phyloP scores from a whole-genome alignment of 805 yeast species.

The Starmerella etchellsii region DNA sequence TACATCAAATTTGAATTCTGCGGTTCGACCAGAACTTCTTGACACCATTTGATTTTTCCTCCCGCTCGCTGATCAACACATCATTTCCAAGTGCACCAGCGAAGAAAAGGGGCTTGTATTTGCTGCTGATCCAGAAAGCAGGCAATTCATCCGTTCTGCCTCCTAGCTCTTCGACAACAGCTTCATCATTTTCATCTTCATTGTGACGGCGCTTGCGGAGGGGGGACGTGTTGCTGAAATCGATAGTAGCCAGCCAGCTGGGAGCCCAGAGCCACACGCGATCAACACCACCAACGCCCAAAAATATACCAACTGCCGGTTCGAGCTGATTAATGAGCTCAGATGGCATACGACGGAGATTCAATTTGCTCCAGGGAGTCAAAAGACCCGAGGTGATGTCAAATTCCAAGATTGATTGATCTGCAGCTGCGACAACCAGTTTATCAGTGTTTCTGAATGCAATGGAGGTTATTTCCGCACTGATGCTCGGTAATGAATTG shows the following conservation, averaged over 20 bases:
- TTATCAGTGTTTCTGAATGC: conserved; percentile 41
- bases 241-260: conserved; percentile 66
- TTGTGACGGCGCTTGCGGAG: conserved; percentile 25
- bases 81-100: conserved; percentile 42
- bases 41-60: conserved; percentile 36
- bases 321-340: conserved; percentile 46
- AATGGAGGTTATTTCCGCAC: conserved; percentile 48
- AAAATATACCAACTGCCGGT: conserved; percentile 60
- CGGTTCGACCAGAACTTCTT: conserved; percentile 29
- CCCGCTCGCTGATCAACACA: conserved; percentile 65
- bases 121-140: conserved; percentile 57
- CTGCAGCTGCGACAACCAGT: conserved; percentile 55
- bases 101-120: conserved; percentile 58
- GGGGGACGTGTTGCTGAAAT: conserved; percentile 47
- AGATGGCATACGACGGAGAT: conserved; percentile 61
- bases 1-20: conserved; percentile 4
- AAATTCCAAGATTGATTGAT: conserved; percentile 64
- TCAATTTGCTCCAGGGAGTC: conserved; percentile 69
- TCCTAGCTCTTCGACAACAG: conserved; percentile 22
- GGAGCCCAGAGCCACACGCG: conserved; percentile 81
- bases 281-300: conserved; percentile 30
- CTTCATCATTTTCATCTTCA: conserved; percentile 24
- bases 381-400: conserved; percentile 28
- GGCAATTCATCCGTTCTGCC: conserved; percentile 10
- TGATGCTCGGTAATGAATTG: conserved; percentile 42